A percentile compares a stretch with the other conserved stretches of the same genome.
phyloP scores from a whole-genome alignment of 306 rosid species.

The Cucumis cinereus region DNA sequence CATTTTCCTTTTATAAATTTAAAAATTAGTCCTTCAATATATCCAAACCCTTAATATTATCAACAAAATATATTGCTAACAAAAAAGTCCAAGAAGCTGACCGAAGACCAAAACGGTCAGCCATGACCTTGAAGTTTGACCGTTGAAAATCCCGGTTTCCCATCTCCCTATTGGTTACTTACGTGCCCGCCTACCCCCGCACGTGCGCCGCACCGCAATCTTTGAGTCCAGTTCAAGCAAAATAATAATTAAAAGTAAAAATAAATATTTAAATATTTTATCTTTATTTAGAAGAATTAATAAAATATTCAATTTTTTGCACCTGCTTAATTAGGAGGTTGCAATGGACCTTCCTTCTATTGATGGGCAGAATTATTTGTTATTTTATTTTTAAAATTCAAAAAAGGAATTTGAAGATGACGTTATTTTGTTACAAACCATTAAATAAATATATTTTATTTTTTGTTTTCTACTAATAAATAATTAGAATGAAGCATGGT shows the following conservation, averaged over 20 bases:
- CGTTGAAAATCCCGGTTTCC: not conserved
- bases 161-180: not conserved
- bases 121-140: conserved; percentile 6
- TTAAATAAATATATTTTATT: not conserved
- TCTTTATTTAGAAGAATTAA: not conserved
- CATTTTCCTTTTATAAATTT: too few relatives aligned
- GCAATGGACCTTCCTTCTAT: not conserved
- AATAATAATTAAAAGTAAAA: not conserved
- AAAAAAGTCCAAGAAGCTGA: conserved; percentile 1
- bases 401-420: not conserved
- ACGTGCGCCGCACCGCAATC: conserved; percentile 4
- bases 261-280: not conserved
- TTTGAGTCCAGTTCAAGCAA: not conserved
- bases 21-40: too few relatives aligned
- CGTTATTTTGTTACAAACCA: not conserved
- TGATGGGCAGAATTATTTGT: not conserved
- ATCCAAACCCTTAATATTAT: not conserved
- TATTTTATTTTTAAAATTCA: not conserved
- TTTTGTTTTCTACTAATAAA: not conserved
- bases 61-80: not conserved
- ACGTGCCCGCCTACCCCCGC: not conserved
- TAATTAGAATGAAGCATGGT: not conserved
- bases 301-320: not conserved
- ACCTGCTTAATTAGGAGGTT: not conserved
- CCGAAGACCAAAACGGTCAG: not conserved